A percentile compares a stretch with the other conserved stretches of the same genome.
phyloP scores from a whole-genome alignment of 768 basidiomycete species.

The Trametes punicea region DNA sequence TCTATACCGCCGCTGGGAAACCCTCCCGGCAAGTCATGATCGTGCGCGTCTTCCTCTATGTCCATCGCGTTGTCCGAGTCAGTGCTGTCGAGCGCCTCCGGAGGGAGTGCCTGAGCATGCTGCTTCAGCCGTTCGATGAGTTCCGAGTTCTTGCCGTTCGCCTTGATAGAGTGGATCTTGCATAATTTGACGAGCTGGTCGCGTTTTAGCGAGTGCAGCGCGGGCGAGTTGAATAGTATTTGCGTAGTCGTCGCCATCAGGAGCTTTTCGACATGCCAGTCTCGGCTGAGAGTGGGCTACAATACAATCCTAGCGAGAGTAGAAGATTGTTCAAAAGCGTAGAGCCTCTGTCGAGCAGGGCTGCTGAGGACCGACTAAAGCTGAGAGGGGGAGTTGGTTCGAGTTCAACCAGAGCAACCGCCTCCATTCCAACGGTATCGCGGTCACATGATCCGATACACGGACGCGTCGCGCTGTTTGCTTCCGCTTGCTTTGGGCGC shows the following conservation, averaged over 20 bases:
- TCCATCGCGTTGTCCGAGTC: slow-evolving; percentile 26
- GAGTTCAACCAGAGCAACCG: slow-evolving; percentile 4
- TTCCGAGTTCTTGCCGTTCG: slow-evolving; percentile 74
- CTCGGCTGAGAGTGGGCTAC: too few relatives aligned
- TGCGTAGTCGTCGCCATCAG: slow-evolving; percentile 69
- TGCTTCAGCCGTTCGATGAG: slow-evolving; percentile 65
- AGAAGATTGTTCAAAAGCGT: too few relatives aligned
- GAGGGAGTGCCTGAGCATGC: slow-evolving; percentile 63
- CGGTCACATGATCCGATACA: slow-evolving; percentile 7
- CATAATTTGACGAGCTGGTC: slow-evolving; percentile 83
- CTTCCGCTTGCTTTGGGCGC: neutral
- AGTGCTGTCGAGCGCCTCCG: slow-evolving; percentile 38
- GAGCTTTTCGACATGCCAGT: neutral
- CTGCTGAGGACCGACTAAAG: too few relatives aligned
- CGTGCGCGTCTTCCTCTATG: slow-evolving; percentile 24
- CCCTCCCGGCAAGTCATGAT: neutral
- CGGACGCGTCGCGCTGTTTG: slow-evolving; percentile 10
- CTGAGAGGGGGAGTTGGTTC: neutral
- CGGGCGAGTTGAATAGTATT: slow-evolving; percentile 82
- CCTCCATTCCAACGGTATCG: slow-evolving; percentile 10
- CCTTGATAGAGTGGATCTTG: slow-evolving; percentile 79
- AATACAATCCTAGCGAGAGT: too few relatives aligned
- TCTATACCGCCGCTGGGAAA: neutral
- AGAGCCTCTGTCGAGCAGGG: too few relatives aligned
- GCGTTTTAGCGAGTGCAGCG: slow-evolving; percentile 78